Evolutionary conservation across 192 early-diverging fungal species (phyloP).

Genomic region (Gaertneriomyces sp.): DNA sequence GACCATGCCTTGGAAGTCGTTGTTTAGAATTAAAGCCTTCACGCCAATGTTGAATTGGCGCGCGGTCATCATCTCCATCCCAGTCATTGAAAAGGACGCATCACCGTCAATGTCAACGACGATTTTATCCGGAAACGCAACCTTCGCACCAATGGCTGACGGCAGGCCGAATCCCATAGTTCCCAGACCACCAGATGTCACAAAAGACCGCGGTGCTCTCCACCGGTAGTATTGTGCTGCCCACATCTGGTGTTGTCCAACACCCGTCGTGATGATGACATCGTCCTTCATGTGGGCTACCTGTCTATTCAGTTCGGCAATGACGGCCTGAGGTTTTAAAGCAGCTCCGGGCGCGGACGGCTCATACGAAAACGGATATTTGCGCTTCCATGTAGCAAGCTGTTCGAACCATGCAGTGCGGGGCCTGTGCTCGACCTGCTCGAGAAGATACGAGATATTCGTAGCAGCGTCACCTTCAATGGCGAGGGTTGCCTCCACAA

Average conservation of each 20-base stretch:
- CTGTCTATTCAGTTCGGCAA: conserved; percentile 88
- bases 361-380: conserved; percentile 84
- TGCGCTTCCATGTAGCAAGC: conserved; percentile 82
- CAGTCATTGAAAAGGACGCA: conserved; percentile 98
- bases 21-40: conserved; percentile 96
- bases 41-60: conserved; percentile 96
- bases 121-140: conserved; percentile 86
- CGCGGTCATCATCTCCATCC: conserved; percentile 96
- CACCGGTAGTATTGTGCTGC: conserved; percentile 93
- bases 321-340: conserved; percentile 90
- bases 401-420: conserved; percentile 83
- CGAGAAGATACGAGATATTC: conserved; percentile 79
- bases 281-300: conserved; percentile 80
- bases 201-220: conserved; percentile 81
- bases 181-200: conserved; percentile 95
- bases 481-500: conserved; percentile 83
- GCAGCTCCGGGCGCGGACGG: conserved; percentile 56
- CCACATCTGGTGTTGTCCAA: conserved; percentile 99
- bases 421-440: conserved; percentile 61
- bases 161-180: conserved; percentile 99
- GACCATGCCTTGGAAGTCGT: conserved; percentile 99
- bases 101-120: conserved; percentile 99
- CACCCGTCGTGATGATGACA: conserved; percentile 93
- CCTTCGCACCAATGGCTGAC: conserved; percentile 95
- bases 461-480: conserved; percentile 93